Evolutionary conservation across 495 filamentous ascomycete genomes (phyloP).

Genomic region (Aspergillus conjunctus): DNA sequence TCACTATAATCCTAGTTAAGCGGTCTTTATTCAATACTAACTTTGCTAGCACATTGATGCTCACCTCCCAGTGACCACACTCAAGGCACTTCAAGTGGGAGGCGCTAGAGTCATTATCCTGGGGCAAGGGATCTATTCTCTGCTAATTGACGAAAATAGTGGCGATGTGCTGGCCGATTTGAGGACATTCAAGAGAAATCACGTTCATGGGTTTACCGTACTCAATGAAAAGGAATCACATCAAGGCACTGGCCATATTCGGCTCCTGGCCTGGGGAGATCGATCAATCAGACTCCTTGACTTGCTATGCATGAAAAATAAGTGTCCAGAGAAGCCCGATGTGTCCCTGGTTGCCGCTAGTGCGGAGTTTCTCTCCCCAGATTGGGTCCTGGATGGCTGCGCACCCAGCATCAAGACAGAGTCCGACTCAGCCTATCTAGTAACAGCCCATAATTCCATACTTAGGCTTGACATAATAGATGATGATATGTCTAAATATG

Average conservation of each 20-base stretch:
- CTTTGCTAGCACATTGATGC: conserved; percentile 45
- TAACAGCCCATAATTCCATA: conserved; percentile 86
- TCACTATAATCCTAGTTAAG: conserved; percentile 6
- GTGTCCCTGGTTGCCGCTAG: conserved; percentile 28
- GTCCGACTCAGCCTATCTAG: conserved; percentile 41
- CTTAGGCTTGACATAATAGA: conserved; percentile 45
- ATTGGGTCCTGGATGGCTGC: conserved; percentile 85
- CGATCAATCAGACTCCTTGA: conserved; percentile 66
- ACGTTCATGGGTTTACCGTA: conserved; percentile 45
- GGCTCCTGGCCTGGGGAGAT: conserved; percentile 75
- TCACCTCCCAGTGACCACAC: conserved; percentile 48
- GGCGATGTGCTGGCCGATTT: conserved; percentile 36
- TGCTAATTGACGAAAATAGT: conserved; percentile 39
- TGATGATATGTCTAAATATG: conserved; percentile 23
- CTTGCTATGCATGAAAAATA: conserved; percentile 24
- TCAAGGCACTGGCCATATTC: conserved; percentile 31
- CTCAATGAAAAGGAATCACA: conserved; percentile 25
- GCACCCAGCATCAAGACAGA: conserved; percentile 28
- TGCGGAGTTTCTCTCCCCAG: conserved; percentile 53
- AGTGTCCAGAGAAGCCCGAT: conserved; percentile 17
- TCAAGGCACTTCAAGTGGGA: conserved; percentile 36
- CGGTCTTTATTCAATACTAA: conserved; percentile 23
- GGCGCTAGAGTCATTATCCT: conserved; percentile 35
- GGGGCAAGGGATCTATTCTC: conserved; percentile 46
- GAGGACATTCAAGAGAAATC: conserved; percentile 43